Conservation (phyloP, 2,329 filamentous ascomycete genomes). For the Cladosporium phlei region DNA sequence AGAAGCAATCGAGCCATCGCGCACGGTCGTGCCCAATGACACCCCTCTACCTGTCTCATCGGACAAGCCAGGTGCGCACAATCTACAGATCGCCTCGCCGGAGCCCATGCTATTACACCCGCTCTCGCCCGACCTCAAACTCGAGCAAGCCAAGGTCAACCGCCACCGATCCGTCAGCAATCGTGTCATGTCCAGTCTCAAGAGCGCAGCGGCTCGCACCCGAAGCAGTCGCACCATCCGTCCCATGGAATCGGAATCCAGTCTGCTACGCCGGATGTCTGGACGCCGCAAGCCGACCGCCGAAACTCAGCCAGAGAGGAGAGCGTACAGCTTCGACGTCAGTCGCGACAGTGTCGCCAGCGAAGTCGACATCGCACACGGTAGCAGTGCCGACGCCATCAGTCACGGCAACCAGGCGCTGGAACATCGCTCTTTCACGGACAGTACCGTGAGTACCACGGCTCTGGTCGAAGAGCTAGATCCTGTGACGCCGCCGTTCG, state of each 20-base stretch:
- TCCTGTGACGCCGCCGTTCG: conserved; percentile 2
- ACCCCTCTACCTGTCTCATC: neutral
- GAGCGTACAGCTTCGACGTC: conserved; percentile 27
- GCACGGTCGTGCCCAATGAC: neutral
- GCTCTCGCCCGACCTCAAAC: neutral
- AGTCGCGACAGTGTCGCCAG: conserved; percentile 22
- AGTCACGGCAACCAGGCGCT: neutral
- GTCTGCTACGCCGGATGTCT: conserved; percentile 28
- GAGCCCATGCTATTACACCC: neutral
- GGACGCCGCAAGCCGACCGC: conserved; percentile 22
- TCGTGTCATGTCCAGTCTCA: conserved; percentile 33
- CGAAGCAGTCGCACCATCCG: conserved; percentile 25
- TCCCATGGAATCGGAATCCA: conserved; percentile 24
- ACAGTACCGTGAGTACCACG: conserved; percentile 25
- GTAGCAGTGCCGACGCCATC: neutral
- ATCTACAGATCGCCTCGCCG: neutral
- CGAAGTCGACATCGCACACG: neutral
- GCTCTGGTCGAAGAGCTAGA: conserved; percentile 11
- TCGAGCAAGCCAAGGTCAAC: conserved; percentile 17
- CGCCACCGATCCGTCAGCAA: conserved; percentile 32
- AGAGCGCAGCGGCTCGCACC: conserved; percentile 29
- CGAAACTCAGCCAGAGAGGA: conserved; percentile 18
- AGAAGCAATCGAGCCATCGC: neutral
- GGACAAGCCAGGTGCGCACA: neutral
- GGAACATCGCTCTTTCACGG: conserved; percentile 23